phyloP scores from a whole-genome alignment of 1,284 basidiomycete genomes.

The Cutaneotrichosporon sp. region DNA sequence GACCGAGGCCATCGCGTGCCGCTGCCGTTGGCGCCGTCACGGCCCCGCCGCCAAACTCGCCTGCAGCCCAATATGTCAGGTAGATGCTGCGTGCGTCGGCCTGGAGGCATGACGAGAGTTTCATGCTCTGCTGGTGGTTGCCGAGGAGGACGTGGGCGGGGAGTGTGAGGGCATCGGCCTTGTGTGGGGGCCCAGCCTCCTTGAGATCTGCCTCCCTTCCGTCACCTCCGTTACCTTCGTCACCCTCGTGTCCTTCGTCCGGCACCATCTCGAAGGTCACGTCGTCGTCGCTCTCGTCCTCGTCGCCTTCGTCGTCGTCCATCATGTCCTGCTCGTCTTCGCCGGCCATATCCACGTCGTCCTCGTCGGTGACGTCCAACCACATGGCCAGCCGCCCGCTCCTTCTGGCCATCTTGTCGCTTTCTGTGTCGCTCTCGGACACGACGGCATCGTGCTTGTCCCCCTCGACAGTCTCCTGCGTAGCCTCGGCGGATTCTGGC shows the following conservation, averaged over 20 bases:
- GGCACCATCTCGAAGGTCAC: neutral
- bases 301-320: too few relatives aligned
- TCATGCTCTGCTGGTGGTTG: constrained; percentile 28
- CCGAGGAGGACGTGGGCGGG: constrained; percentile 25
- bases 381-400: too few relatives aligned
- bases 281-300: too few relatives aligned
- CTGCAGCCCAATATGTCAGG: constrained; percentile 34
- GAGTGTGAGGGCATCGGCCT: constrained; percentile 13
- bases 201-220: neutral
- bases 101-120: constrained; percentile 36
- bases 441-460: neutral
- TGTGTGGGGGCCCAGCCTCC: neutral
- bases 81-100: constrained; percentile 36
- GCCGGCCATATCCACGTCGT: neutral
- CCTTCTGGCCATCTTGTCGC: too few relatives aligned
- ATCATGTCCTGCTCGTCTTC: neutral
- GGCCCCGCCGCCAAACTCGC: constrained; percentile 20
- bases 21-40: constrained; percentile 17
- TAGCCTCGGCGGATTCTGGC: neutral
- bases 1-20: constrained; percentile 25
- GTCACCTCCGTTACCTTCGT: too few relatives aligned
- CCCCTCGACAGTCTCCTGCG: neutral
- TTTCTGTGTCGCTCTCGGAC: too few relatives aligned
- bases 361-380: too few relatives aligned
- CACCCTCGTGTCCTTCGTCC: neutral